Evolutionary conservation across 1,284 basidiomycete species (phyloP), one percentile per base, ranked within the genome.

Genomic region (Melampsora americana): DNA sequence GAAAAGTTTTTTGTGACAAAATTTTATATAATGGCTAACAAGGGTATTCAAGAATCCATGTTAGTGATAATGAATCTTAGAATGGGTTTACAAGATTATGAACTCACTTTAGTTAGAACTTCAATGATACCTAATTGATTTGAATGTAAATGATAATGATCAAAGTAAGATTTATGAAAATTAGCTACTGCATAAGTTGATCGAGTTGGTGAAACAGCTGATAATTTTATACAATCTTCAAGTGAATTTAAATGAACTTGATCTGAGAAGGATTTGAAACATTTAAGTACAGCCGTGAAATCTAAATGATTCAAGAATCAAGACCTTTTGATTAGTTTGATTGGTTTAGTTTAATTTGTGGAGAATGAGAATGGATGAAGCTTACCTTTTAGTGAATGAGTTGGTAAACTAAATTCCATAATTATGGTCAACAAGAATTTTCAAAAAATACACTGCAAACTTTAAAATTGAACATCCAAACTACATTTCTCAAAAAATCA

Each of bases 271-370:
- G 72, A 74, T 50, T 74, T 67, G 46, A 74, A 74, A 12, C 46
- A 44, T 59, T 74, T 67, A 16, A 74, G 53, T n/a, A 74, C 56
- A 35, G 72, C 72, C 3, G 72, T 74, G 39, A 74, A 74, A 18
- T 74, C 72, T 74, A 28, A 46, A 44, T 28, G 5, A 59, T 59
- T 14, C 5, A 23, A 23, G n/a, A 28, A 59, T 23, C 53, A 59
- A 59, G 14, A 2, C 18, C n/a, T n/a, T n/a, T n/a, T n/a, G n/a
- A n/a, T n/a, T n/a, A 30, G 28, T 62, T 5, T 30, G 61, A 20
- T 62, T 62, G 7, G 23, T 18, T 23, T 62, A 28, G 23, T 62
- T 2, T 23, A 18, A 30, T 62, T 30, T 39, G 18, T 23, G 5
- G 35, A 20, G 28, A 28, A 62, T 20, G 28, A 35, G 18, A 32